These are phyloP conservation scores for Colletotrichum eremochloae DNA, from an alignment of 2,329 filamentous ascomycete genomes.

Conservation along the genomic window DNA sequence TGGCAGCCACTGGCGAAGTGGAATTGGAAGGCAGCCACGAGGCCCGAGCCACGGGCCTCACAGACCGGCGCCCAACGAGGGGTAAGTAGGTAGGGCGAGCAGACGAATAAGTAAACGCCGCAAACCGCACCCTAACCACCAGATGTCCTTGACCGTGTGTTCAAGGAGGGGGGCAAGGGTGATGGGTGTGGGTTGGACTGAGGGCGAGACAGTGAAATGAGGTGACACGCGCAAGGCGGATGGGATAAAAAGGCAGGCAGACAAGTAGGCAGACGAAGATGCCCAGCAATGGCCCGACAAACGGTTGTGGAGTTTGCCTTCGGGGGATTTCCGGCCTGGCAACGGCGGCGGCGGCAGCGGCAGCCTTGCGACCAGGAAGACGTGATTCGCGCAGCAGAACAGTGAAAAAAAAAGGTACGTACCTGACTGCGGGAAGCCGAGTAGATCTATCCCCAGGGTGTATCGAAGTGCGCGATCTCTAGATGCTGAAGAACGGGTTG, in stretches of 20 bases:
- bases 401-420: constrained; percentile 31
- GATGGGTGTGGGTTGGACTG: constrained; percentile 11
- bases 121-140: not conserved
- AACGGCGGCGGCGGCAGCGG: constrained; percentile 31
- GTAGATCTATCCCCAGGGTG: constrained; percentile 37
- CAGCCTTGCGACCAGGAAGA: constrained; percentile 25
- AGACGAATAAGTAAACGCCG: constrained; percentile 44
- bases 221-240: constrained; percentile 18
- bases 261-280: constrained; percentile 22
- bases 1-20: constrained; percentile 26
- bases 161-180: not conserved
- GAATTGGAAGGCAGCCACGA: constrained; percentile 33
- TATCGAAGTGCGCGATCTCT: constrained; percentile 37
- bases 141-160: not conserved
- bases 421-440: constrained; percentile 21
- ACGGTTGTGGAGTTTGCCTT: constrained; percentile 19
- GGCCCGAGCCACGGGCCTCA: constrained; percentile 35
- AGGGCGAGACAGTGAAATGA: not conserved
- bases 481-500: constrained; percentile 21
- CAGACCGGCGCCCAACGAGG: constrained; percentile 30
- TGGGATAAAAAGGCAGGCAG: constrained; percentile 6
- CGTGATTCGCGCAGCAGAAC: constrained; percentile 30
- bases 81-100: constrained; percentile 22
- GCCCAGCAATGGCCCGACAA: constrained; percentile 16
- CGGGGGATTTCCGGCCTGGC: constrained; percentile 30